These are phyloP conservation scores for Vararia minispora DNA, from an alignment of 768 basidiomycete species.

Conservation along the genomic window DNA sequence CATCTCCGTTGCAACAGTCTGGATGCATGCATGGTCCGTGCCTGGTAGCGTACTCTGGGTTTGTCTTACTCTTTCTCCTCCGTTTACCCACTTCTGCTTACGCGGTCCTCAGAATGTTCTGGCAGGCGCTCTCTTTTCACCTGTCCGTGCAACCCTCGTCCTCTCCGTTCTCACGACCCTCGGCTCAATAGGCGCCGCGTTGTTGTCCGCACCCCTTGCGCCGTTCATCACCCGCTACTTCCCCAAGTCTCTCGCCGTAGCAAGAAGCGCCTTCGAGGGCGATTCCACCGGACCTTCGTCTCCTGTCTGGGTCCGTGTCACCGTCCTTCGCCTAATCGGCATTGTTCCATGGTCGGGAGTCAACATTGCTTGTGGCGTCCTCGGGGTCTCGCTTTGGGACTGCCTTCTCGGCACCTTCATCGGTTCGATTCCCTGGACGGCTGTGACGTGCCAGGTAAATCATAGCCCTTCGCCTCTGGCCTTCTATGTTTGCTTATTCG, in stretches of 20 bases:
- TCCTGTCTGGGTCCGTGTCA: conserved; percentile 69
- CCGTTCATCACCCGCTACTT: conserved; percentile 74
- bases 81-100: conserved; percentile 1
- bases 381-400: conserved; percentile 64
- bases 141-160: conserved; percentile 68
- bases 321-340: conserved; percentile 81
- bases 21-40: conserved; percentile 97
- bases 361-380: conserved; percentile 93
- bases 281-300: conserved; percentile 32
- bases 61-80: conserved; percentile 19
- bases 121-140: conserved; percentile 78
- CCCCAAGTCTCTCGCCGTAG: conserved; percentile 77
- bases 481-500: background rate
- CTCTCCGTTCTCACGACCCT: conserved; percentile 79
- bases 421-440: conserved; percentile 80
- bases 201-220: conserved; percentile 73
- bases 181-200: conserved; percentile 74
- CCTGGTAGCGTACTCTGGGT: conserved; percentile 92
- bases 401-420: conserved; percentile 78
- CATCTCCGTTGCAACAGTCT: conserved; percentile 73
- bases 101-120: conserved; percentile 64
- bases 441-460: conserved; percentile 79
- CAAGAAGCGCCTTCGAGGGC: conserved; percentile 69
- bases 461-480: background rate
- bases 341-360: conserved; percentile 96